Base-by-base conservation (phyloP, 805 yeast species). In the Danielozyma ontarioensis region DNA sequence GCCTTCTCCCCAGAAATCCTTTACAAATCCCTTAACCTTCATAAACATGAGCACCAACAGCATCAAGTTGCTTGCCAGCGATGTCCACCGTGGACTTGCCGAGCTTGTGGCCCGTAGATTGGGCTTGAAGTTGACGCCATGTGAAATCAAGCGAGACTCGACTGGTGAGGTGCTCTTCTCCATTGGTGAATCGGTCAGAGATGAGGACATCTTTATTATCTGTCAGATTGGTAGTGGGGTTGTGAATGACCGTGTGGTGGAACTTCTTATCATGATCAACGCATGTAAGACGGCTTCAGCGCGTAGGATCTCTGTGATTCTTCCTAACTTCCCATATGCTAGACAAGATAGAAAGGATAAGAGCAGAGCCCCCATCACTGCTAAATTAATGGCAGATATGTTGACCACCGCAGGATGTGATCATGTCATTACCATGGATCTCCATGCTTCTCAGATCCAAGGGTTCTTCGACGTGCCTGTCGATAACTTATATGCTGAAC, bases 281-380 rank as follows among this genome's bases (percentile, higher is more conserved):
- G 97, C 97, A 12, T 88, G 97, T 63, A 83, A 82, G 51, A 79
- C 89, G n/a, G 97, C 97, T 2, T 85, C 96, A 22, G 97, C 96
- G 1, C 74, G 97, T 53, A 72, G 90, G 41, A 83, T 90, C 53
- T 89, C 97, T 1, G 96, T 95, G 0, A 95, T 90, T 35, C 77
- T 93, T 40, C 98, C 98, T 30, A 85, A 83, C 59, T 90, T 89
- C 65, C 96, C 97, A 11, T 90, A 90, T 55, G 97, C 97, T 3
- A 78, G 98, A 63, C 98, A 90, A 60, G 98, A 90, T 62, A 84
- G 89, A 60, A 90, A 90, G 60, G 97, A 90, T 59, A 90, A 90
- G 59, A 80, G 90, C 28, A 74, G 98, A 49, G 97, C 97, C 7
- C 96, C 97, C 18, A 88, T 90, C 40, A 87, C 97, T 6, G 97